These are phyloP conservation scores for Fusarium begoniae DNA, from an alignment of 2,329 filamentous ascomycete genomes.

Conservation along the genomic window DNA sequence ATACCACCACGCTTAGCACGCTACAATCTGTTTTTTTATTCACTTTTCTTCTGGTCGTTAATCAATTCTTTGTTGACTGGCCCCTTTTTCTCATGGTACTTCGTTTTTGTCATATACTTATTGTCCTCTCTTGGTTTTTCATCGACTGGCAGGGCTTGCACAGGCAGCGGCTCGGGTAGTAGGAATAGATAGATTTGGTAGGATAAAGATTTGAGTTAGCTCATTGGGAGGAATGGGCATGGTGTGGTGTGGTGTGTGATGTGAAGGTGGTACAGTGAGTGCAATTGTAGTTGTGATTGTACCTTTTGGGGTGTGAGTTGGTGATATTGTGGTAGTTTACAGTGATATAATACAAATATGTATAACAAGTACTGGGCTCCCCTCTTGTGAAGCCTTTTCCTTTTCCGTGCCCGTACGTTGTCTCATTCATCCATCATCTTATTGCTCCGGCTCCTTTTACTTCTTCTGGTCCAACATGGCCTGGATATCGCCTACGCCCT, in stretches of 20 bases:
- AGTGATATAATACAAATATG: conserved; percentile 36
- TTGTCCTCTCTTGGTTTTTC: conserved; percentile 30
- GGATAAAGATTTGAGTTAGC: conserved; percentile 38
- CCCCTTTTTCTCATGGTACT: conserved; percentile 25
- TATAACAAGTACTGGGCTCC: conserved; percentile 8
- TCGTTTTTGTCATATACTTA: conserved; percentile 32
- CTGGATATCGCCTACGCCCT: conserved; percentile 51
- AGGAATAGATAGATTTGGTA: conserved; percentile 41
- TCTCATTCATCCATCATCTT: not conserved
- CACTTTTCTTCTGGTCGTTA: conserved; percentile 17
- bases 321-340: conserved; percentile 32
- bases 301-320: conserved; percentile 14
- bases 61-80: conserved; percentile 22
- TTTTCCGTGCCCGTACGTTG: not conserved
- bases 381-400: conserved; percentile 3
- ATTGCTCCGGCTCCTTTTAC: conserved; percentile 10
- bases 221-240: conserved; percentile 3
- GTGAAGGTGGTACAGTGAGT: conserved; percentile 13
- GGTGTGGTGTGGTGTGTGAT: not conserved
- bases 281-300: conserved; percentile 4
- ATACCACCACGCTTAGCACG: conserved; percentile 55
- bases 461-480: conserved; percentile 51
- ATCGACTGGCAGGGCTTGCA: conserved; percentile 25
- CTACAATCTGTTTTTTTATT: conserved; percentile 43
- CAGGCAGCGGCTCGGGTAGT: conserved; percentile 20